Percentiles rank a stretch among this genome's conserved stretches.
phyloP scores from a whole-genome alignment of 768 basidiomycete genomes.

The Lyophyllum atratum region DNA sequence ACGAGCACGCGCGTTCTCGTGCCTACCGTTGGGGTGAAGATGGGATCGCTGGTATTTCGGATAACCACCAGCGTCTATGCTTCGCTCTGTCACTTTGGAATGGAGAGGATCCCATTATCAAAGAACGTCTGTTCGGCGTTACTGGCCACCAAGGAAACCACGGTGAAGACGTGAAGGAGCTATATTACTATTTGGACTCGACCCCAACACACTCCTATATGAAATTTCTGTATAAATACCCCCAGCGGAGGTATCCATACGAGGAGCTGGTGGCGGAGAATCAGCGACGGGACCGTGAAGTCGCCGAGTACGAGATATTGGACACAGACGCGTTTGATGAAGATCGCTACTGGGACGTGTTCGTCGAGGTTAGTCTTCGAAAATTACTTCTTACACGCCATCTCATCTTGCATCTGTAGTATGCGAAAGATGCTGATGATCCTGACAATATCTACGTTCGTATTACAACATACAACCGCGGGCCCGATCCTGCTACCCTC shows the following conservation, averaged over 20 bases:
- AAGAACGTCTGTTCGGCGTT: slow-evolving; percentile 95
- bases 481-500: slow-evolving; percentile 90
- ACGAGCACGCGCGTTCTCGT: slow-evolving; percentile 89
- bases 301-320: slow-evolving; percentile 89
- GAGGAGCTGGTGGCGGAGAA: slow-evolving; percentile 91
- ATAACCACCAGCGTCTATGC: slow-evolving; percentile 95
- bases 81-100: slow-evolving; percentile 95
- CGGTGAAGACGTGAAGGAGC: slow-evolving; percentile 98
- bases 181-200: slow-evolving; percentile 98
- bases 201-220: slow-evolving; percentile 99
- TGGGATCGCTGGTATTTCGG: slow-evolving; percentile 95
- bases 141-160: slow-evolving; percentile 98
- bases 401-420: slow-evolving; percentile 46
- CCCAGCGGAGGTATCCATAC: slow-evolving; percentile 90
- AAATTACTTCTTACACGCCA: not conserved
- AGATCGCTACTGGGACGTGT: slow-evolving; percentile 97
- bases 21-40: slow-evolving; percentile 99
- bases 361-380: slow-evolving; percentile 78
- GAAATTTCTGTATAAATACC: slow-evolving; percentile 99
- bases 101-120: slow-evolving; percentile 89
- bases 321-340: slow-evolving; percentile 92
- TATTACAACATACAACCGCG: slow-evolving; percentile 95
- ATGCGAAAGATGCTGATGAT: slow-evolving; percentile 95
- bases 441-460: slow-evolving; percentile 89
- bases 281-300: slow-evolving; percentile 77